phyloP scores from a whole-genome alignment of 202 grass and related monocot genomes.

The Tripidium arundinaceum region DNA sequence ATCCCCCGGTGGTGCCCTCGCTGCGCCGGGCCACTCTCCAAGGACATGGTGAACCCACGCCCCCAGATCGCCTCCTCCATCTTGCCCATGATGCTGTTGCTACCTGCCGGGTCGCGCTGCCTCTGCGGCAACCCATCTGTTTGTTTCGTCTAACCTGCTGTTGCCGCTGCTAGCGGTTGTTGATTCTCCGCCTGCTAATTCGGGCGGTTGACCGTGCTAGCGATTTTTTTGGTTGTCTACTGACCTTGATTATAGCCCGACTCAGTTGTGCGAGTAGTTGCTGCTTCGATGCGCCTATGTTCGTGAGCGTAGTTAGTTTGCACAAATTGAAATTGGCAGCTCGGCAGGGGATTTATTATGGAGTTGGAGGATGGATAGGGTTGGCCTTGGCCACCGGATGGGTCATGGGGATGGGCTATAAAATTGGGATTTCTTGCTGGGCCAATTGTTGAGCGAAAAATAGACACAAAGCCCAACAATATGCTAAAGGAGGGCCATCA shows the following conservation, averaged over 20 bases:
- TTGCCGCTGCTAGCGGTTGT: neutral
- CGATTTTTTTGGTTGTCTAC: neutral
- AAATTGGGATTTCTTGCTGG: no score
- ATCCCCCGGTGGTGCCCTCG: constrained; percentile 43
- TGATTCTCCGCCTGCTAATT: neutral
- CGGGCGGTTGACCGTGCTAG: neutral
- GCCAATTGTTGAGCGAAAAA: no score
- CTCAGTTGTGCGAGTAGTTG: neutral
- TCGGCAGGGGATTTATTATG: neutral
- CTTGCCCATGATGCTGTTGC: neutral
- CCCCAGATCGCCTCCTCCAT: neutral
- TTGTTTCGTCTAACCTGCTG: neutral
- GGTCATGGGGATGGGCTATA: no score
- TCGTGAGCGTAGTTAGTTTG: neutral
- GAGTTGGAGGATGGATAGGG: neutral
- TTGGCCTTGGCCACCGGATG: no score
- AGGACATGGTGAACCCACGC: constrained; percentile 58
- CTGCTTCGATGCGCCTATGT: neutral
- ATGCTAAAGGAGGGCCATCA: no score
- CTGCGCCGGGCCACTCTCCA: constrained; percentile 75
- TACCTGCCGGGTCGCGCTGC: no score
- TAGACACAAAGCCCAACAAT: no score
- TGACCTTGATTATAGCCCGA: neutral
- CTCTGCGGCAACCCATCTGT: neutral
- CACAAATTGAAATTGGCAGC: neutral